Evolutionary conservation across 345 rosid species (phyloP).

Genomic region (Balakata baccata): DNA sequence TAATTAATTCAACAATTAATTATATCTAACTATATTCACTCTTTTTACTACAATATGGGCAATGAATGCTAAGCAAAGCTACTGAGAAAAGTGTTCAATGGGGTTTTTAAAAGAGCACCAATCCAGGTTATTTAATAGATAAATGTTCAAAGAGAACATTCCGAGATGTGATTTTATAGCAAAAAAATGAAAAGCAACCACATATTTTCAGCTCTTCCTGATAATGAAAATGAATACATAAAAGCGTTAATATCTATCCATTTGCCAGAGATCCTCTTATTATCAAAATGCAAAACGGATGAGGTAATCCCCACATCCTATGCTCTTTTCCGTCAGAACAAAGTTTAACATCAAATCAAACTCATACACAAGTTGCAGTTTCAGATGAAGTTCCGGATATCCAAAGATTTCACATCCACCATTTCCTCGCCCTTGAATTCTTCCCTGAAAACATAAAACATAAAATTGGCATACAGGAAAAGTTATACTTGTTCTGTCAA

Average conservation of each 20-base stretch:
- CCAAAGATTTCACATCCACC: slow-evolving; percentile 82
- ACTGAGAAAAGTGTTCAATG: too few relatives aligned
- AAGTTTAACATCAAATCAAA: slow-evolving; percentile 5
- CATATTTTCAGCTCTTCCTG: slow-evolving; percentile 12
- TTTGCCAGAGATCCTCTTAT: slow-evolving; percentile 21
- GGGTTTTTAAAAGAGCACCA: too few relatives aligned
- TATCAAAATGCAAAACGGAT: slow-evolving; percentile 20
- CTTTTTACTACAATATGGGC: too few relatives aligned
- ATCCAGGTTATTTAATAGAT: too few relatives aligned
- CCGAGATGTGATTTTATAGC: neutral
- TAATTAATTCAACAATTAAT: too few relatives aligned
- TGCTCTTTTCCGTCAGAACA: slow-evolving; percentile 2
- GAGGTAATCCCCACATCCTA: slow-evolving; percentile 12
- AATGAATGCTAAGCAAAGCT: too few relatives aligned
- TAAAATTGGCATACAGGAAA: neutral
- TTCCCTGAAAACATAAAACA: slow-evolving; percentile 47
- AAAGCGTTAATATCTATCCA: slow-evolving; percentile 7
- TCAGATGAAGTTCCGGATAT: slow-evolving; percentile 84
- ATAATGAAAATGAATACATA: neutral
- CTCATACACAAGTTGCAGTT: slow-evolving; percentile 4
- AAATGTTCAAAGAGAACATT: neutral
- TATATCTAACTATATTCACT: too few relatives aligned
- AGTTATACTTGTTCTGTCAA: neutral
- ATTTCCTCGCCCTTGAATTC: slow-evolving; percentile 82
- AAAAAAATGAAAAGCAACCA: neutral